Conservation (phyloP, 305 asterid species). For the Fraxinus albicans region DNA sequence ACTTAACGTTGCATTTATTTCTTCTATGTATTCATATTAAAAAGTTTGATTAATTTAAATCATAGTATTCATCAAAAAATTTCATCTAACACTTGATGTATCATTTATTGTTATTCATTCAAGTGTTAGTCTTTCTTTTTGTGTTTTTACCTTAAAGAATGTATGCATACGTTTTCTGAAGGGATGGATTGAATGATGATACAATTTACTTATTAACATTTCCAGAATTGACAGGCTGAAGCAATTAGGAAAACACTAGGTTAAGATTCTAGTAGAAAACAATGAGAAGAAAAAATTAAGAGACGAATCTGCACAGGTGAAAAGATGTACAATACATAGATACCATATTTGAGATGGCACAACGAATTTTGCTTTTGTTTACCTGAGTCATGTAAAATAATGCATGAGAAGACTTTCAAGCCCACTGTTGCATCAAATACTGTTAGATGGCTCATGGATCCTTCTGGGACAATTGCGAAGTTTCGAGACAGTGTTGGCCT, state of each 20-base stretch:
- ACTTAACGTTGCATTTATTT: too few species aligned
- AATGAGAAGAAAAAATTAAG: conserved; percentile 65
- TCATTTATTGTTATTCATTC: too few species aligned
- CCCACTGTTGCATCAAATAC: conserved; percentile 41
- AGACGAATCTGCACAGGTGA: conserved; percentile 64
- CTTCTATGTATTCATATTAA: too few species aligned
- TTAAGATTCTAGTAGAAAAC: conserved; percentile 86
- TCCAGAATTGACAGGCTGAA: conserved; percentile 55
- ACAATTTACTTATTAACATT: background rate
- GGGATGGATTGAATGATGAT: background rate
- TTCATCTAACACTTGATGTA: too few species aligned
- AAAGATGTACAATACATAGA: background rate
- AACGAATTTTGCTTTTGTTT: background rate
- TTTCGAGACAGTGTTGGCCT: conserved; percentile 74
- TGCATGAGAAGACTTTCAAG: conserved; percentile 61
- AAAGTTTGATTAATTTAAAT: too few species aligned
- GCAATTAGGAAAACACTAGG: conserved; percentile 78
- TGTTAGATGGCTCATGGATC: conserved; percentile 77
- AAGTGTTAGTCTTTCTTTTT: too few species aligned
- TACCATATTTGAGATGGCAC: background rate
- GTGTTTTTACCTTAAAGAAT: background rate
- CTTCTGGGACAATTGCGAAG: conserved; percentile 69
- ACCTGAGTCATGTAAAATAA: conserved; percentile 4
- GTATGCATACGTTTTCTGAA: background rate
- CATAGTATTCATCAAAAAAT: too few species aligned